Percentiles rank a stretch among this genome's conserved stretches.
These are phyloP conservation scores for Meira nashicola DNA, from an alignment of 1,284 basidiomycete species.

Conservation along the genomic window DNA sequence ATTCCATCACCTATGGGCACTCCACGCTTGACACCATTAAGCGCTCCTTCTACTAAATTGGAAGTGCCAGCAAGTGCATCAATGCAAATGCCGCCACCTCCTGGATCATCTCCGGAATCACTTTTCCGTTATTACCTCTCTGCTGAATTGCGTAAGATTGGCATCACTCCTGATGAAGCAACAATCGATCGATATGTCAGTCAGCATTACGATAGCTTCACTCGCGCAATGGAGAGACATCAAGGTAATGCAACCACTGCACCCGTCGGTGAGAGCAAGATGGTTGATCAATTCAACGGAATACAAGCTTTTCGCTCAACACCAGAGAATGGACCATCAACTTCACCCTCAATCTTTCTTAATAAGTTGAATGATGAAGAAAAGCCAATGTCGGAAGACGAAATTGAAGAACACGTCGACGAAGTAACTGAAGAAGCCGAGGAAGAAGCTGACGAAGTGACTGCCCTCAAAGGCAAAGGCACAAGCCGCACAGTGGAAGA, in stretches of 20 bases:
- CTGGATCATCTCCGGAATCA: constrained; percentile 33
- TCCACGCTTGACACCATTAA: background rate
- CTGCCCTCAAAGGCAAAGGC: constrained; percentile 18
- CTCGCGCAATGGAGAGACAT: constrained; percentile 20
- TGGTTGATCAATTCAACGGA: too few species aligned
- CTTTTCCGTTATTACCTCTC: constrained; percentile 47
- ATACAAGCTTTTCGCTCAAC: background rate
- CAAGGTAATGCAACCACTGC: background rate
- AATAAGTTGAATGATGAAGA: constrained; percentile 24
- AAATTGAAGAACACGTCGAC: constrained; percentile 18
- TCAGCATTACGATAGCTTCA: constrained; percentile 43
- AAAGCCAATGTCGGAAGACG: constrained; percentile 28
- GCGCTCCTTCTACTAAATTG: constrained; percentile 14
- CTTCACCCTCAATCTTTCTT: background rate
- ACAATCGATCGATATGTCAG: constrained; percentile 43
- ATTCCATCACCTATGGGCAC: constrained; percentile 7
- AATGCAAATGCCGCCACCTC: constrained; percentile 23
- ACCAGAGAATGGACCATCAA: background rate
- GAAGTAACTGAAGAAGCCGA: background rate
- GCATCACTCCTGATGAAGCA: constrained; percentile 35
- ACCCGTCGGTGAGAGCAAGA: background rate
- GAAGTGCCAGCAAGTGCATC: constrained; percentile 21
- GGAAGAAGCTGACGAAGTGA: constrained; percentile 16
- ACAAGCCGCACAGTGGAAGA: background rate
- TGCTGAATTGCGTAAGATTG: constrained; percentile 40